These are phyloP conservation scores for Purpureocillium lavendulum DNA, from an alignment of 2,329 filamentous ascomycete species.

Conservation along the genomic window DNA sequence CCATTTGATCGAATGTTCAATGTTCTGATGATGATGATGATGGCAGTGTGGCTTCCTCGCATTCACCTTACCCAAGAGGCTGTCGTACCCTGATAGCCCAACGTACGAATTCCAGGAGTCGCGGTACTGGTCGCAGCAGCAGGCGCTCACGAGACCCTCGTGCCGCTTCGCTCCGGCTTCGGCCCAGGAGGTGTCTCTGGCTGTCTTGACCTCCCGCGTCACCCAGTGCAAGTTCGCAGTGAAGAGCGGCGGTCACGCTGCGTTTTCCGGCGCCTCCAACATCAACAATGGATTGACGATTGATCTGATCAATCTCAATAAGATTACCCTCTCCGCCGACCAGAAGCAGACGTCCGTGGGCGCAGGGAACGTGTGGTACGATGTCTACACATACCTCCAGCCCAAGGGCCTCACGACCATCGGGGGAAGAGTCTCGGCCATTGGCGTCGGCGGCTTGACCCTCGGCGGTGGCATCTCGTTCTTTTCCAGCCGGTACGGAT, in stretches of 20 bases:
- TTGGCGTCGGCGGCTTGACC: slow-evolving; percentile 15
- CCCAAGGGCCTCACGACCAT: slow-evolving; percentile 11
- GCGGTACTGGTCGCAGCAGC: slow-evolving; percentile 15
- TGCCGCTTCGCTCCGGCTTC: slow-evolving; percentile 17
- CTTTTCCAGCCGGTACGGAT: slow-evolving; percentile 12
- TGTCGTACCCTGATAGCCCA: slow-evolving; percentile 10
- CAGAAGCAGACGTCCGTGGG: slow-evolving; percentile 8
- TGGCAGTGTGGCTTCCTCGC: slow-evolving; percentile 13
- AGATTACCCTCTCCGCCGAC: slow-evolving; percentile 11
- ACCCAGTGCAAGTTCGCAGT: slow-evolving; percentile 21
- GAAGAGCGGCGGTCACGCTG: slow-evolving; percentile 23
- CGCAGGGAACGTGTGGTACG: slow-evolving; percentile 12
- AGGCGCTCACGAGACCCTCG: slow-evolving; percentile 8
- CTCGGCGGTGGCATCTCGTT: slow-evolving; percentile 16
- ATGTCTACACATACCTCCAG: slow-evolving; percentile 12
- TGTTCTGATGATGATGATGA: neutral
- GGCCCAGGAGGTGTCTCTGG: slow-evolving; percentile 16
- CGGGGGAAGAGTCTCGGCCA: slow-evolving; percentile 13
- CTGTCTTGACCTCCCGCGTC: slow-evolving; percentile 14
- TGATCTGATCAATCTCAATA: slow-evolving; percentile 15
- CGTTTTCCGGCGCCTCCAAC: slow-evolving; percentile 18
- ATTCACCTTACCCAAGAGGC: slow-evolving; percentile 5
- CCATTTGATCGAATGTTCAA: too few relatives aligned
- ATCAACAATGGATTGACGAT: slow-evolving; percentile 19
- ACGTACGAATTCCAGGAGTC: slow-evolving; percentile 11